A percentile compares a stretch with the other conserved stretches of the same genome.
Evolutionary conservation across 106 monocot species (phyloP).

Genomic region (Allium cepa): DNA sequence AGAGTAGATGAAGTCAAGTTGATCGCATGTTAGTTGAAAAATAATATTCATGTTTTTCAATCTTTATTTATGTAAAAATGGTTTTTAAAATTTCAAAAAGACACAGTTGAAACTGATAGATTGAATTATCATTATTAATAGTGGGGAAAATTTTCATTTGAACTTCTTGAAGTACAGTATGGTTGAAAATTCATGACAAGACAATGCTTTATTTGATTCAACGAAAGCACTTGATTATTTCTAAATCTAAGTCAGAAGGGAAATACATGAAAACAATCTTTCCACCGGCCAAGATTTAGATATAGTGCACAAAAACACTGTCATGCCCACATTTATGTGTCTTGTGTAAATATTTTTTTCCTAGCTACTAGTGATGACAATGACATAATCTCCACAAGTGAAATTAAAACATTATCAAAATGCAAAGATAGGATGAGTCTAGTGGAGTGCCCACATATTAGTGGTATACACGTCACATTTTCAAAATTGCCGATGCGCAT

Average conservation of each 20-base stretch:
- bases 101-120: too few relatives aligned
- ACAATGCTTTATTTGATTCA: not conserved
- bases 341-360: not conserved
- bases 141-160: not conserved
- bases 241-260: not conserved
- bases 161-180: not conserved
- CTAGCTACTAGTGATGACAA: not conserved
- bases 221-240: not conserved
- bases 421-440: not conserved
- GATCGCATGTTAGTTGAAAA: too few relatives aligned
- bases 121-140: too few relatives aligned
- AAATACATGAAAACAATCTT: not conserved
- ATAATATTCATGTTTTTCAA: too few relatives aligned
- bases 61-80: too few relatives aligned
- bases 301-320: too few relatives aligned
- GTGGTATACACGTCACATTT: constrained; percentile 2
- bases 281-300: not conserved
- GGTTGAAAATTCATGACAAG: not conserved
- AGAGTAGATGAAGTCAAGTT: too few relatives aligned
- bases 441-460: constrained; percentile 6
- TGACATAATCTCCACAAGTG: not conserved
- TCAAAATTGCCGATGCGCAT: not conserved
- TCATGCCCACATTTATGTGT: too few relatives aligned
- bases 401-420: too few relatives aligned
- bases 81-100: too few relatives aligned